Evolutionary conservation across 192 early-diverging fungal species (phyloP), one percentile per base, ranked within the genome.

Genomic region (Phycomyces nitens): DNA sequence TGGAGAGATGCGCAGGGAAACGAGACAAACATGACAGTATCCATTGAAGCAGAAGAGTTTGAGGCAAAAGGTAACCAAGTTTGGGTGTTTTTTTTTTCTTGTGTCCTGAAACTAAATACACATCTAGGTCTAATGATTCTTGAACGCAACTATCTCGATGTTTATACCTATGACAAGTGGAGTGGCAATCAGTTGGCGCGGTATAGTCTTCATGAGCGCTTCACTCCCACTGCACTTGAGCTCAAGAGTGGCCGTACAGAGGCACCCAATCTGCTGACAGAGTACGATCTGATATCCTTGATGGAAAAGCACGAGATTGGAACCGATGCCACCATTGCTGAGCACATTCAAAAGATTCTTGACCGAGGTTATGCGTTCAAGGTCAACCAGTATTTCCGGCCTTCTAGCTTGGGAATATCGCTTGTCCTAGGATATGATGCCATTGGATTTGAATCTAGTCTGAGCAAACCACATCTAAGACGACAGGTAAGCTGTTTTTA

Each of bases 221-320:
- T 96, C 68, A 71, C 74, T 29, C 94, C 95, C 0, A 76, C 82
- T 1, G 66, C 62, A 8, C 68, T 95, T 10, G 74, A 84, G 21
- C 89, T 97, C 85, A 76, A 68, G 20, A 62, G 71, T 2, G 89
- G 91, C 1, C 51, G 53, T 0, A 98, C 97, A 0, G 76, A 74
- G 0, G 77, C 85, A 5, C 97, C 95, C 0, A 79, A 80, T 20
- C 80, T 92, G 40, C 73, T 99, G 20, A 91, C 87, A 0, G 94
- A 95, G 63, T 77, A 85, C 11, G 94, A 98, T 27, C 78, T 99
- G 38, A 93, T 99, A 66, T 80, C 78, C 0, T 60, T 90, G 21
- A 97, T 99, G 95, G 92, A 98, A 60, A 88, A 90, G 71, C 89
- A 90, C 65, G 92, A 91, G 16, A 98, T 99, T 43, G 97, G 91